Percentiles rank a stretch among this genome's conserved stretches.
phyloP scores from a whole-genome alignment of 208 protist species.

The Strigomonas oncopelti region DNA sequence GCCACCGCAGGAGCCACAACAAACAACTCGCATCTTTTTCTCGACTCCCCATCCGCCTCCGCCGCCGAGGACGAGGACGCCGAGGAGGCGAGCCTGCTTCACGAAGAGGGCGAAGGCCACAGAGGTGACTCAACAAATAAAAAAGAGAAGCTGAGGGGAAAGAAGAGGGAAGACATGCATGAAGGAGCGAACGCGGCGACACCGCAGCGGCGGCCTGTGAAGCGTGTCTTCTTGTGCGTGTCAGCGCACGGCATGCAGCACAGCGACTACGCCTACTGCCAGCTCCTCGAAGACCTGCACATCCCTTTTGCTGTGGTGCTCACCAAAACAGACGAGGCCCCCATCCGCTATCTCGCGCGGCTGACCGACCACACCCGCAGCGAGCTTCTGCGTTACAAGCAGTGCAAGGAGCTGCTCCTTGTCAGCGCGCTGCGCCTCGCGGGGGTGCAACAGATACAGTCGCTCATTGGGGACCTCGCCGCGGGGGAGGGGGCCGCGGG shows the following conservation, averaged over 20 bases:
- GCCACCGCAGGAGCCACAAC: background rate
- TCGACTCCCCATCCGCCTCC: background rate
- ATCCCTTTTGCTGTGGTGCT: slow-evolving; percentile 82
- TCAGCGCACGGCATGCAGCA: slow-evolving; percentile 78
- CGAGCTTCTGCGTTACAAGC: slow-evolving; percentile 70
- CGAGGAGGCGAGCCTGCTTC: background rate
- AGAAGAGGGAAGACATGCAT: background rate
- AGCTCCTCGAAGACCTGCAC: slow-evolving; percentile 54
- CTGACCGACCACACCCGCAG: slow-evolving; percentile 80
- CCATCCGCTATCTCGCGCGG: slow-evolving; percentile 79
- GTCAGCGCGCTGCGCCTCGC: slow-evolving; percentile 76
- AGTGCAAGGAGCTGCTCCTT: slow-evolving; percentile 85
- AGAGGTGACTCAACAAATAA: background rate
- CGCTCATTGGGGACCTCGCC: slow-evolving; percentile 64
- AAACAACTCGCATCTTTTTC: background rate
- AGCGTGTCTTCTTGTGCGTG: slow-evolving; percentile 79
- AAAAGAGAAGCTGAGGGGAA: background rate
- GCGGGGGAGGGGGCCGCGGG: slow-evolving; percentile 39
- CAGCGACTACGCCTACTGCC: slow-evolving; percentile 62
- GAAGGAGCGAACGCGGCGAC: background rate
- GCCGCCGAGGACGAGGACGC: background rate
- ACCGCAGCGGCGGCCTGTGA: slow-evolving; percentile 46
- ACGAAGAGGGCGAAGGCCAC: background rate
- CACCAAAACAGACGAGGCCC: slow-evolving; percentile 84
- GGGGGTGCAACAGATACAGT: slow-evolving; percentile 85